Percentiles rank a stretch among this genome's conserved stretches.
phyloP scores from a whole-genome alignment of 176 grass and related monocot genomes.

The Triticum monococcum region DNA sequence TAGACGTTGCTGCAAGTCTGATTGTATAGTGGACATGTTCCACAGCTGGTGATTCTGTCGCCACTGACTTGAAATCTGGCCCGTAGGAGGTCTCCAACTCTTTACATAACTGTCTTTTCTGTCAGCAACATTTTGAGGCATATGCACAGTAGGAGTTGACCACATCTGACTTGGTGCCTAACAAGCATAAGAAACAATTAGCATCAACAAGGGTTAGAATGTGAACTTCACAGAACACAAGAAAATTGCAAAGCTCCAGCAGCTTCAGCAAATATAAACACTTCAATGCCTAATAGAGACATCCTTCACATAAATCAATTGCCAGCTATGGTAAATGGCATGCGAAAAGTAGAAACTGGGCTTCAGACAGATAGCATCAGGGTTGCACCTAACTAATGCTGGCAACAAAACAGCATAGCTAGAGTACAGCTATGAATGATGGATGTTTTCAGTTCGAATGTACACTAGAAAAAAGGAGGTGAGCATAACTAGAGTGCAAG shows the following conservation, averaged over 20 bases:
- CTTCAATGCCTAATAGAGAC: background rate
- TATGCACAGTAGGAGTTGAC: constrained; percentile 51
- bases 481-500: background rate
- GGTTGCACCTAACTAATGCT: constrained; percentile 24
- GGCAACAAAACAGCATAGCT: constrained; percentile 16
- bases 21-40: constrained; percentile 61
- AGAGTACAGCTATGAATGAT: background rate
- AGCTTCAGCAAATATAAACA: constrained; percentile 20
- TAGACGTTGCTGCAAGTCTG: constrained; percentile 90
- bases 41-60: constrained; percentile 70
- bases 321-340: constrained; percentile 21
- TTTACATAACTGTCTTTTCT: constrained; percentile 69
- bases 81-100: constrained; percentile 66
- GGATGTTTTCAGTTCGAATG: background rate
- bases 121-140: constrained; percentile 51
- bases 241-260: background rate
- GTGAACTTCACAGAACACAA: constrained; percentile 30
- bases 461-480: background rate
- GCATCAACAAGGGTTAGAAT: constrained; percentile 12
- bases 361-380: constrained; percentile 21
- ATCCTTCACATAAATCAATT: constrained; percentile 6
- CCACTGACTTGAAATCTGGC: constrained; percentile 88
- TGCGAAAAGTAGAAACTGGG: constrained; percentile 1
- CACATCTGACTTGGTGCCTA: constrained; percentile 60
- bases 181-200: constrained; percentile 10